Evolutionary conservation across 2,329 filamentous ascomycete genomes (phyloP), one percentile per base, ranked within the genome.

Genomic region (Pestalotiopsis fici): DNA sequence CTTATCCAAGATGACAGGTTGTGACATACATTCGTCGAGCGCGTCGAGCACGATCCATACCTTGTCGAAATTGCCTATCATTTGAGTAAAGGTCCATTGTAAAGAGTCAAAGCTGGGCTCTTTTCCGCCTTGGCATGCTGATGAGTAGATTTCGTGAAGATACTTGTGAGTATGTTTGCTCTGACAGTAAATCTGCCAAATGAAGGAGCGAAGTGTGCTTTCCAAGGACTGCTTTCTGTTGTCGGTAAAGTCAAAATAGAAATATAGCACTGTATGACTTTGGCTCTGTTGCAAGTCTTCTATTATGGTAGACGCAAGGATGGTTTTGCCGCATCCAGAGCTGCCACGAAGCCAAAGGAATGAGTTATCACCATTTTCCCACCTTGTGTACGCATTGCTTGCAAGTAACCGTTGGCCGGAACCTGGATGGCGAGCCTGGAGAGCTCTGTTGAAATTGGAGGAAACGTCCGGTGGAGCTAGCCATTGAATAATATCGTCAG

Each of bases 251-350:
- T 77, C 76, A 59, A 81, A 81, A 67, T 78, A 80, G 69, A 79
- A 81, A 63, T 79, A 80, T 2, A 74, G 39, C 7, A 72, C 25
- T 28, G 55, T 27, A 13, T 27, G 39, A 28, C 43, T 27, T 2
- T 37, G n/a, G n/a, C 18, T 65, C 35, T 66, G 15, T 28, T 71
- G 60, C 9, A 76, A 63, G 62, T 76, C 65, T 66, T 78, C 63
- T n/a, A 82, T 72, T 28, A 82, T 69, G 2, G 74, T 78, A 5
- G 77, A 81, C 67, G 76, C 78, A 0, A 83, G 73, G 64, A 83
- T 72, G 0, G 79, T 82, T 68, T 83, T 83, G 12, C 82, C 80
- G 61, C 80, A 83, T 47, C 81, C 81, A 21, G 78, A 74, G 25
- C 80, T 81, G 1, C 81, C 78, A 69, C 80, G 66, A 5, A 82